phyloP scores from a whole-genome alignment of 441 rosid genomes.

The Brassica balearica region DNA sequence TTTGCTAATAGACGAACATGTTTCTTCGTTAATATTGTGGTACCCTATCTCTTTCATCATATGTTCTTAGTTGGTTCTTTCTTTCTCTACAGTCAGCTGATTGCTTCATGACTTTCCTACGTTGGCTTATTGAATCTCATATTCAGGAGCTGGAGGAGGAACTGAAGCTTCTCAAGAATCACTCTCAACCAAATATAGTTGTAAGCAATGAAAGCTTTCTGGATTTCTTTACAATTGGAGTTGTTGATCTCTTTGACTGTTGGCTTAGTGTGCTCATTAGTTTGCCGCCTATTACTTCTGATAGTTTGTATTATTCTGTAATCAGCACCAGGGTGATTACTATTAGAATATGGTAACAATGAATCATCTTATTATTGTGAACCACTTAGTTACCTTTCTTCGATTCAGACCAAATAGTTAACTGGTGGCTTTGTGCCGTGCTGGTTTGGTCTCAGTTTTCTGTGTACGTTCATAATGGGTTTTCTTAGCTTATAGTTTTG shows the following conservation, averaged over 20 bases:
- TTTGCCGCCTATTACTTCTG: slow-evolving; percentile 12
- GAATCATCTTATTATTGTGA: slow-evolving; percentile 11
- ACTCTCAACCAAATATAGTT: no score
- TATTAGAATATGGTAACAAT: not conserved
- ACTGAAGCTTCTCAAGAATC: no score
- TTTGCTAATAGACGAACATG: no score
- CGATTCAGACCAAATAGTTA: not conserved
- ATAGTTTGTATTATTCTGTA: slow-evolving; percentile 16
- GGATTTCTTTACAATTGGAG: no score
- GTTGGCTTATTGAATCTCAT: no score
- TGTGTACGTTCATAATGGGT: slow-evolving; percentile 19
- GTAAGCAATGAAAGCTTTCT: no score
- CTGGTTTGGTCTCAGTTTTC: slow-evolving; percentile 9
- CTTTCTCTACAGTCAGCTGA: no score
- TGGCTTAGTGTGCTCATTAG: slow-evolving; percentile 1
- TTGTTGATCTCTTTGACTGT: not conserved
- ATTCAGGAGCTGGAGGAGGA: no score
- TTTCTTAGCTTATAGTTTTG: not conserved
- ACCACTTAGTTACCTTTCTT: not conserved
- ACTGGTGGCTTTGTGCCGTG: not conserved
- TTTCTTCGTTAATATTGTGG: no score
- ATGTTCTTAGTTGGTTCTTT: no score
- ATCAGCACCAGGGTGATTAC: slow-evolving; percentile 15
- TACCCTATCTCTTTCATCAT: no score
- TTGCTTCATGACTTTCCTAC: no score